phyloP scores from a whole-genome alignment of 306 rosid species.

The Vicia sativa region DNA sequence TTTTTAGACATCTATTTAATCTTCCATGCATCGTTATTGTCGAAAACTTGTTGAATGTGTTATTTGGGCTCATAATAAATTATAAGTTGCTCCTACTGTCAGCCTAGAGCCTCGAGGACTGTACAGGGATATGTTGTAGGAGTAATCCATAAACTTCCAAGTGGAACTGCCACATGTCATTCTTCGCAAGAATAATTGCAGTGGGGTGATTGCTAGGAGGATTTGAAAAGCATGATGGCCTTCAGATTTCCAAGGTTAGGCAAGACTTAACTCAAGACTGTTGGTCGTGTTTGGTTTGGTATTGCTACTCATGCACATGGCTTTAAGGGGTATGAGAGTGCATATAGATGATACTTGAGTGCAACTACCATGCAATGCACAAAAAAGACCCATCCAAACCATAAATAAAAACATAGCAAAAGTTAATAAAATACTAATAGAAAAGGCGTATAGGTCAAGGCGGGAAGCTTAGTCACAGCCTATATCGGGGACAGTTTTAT shows the following conservation, averaged over 20 bases:
- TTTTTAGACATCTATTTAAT: background rate
- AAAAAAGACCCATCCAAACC: conserved; percentile 1
- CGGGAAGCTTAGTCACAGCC: background rate
- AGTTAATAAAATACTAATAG: background rate
- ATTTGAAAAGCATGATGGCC: conserved; percentile 6
- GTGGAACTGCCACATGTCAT: conserved; percentile 25
- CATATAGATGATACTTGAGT: background rate
- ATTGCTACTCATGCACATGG: background rate
- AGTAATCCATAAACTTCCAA: conserved; percentile 20
- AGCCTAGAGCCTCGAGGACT: conserved; percentile 6
- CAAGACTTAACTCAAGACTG: background rate
- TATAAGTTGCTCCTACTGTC: conserved; percentile 6
- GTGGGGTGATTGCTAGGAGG: background rate
- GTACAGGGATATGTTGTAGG: background rate
- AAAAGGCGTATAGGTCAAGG: background rate
- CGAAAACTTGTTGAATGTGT: background rate
- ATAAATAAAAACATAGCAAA: conserved; percentile 1
- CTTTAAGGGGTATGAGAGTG: conserved; percentile 5
- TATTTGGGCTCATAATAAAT: conserved; percentile 12
- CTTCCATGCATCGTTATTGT: background rate
- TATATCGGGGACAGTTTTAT: background rate
- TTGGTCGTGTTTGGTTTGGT: background rate
- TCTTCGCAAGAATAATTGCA: conserved; percentile 28
- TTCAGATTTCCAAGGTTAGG: conserved; percentile 15
- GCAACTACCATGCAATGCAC: conserved; percentile 1